Evolutionary conservation across 2,329 filamentous ascomycete species (phyloP).

Genomic region (Pyricularia grisea): DNA sequence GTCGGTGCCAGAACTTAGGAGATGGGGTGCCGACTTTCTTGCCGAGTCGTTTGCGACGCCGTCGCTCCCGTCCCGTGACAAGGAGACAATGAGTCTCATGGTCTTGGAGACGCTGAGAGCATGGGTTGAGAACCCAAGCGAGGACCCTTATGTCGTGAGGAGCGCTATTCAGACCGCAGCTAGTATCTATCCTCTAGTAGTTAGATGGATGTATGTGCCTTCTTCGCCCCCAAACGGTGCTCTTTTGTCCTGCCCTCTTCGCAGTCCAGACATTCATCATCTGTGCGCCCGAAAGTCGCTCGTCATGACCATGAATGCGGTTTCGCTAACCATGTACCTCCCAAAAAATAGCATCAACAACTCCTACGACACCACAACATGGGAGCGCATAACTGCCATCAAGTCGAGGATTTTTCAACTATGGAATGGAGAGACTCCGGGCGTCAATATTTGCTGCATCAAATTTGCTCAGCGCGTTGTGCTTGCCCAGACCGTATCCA

Average conservation of each 20-base stretch:
- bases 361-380: conserved; percentile 68
- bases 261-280: neutral
- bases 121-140: conserved; percentile 60
- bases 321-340: neutral
- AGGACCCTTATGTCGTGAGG: conserved; percentile 74
- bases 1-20: conserved; percentile 68
- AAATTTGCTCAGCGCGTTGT: conserved; percentile 95
- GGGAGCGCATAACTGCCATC: conserved; percentile 81
- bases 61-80: conserved; percentile 65
- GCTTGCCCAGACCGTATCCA: conserved; percentile 79
- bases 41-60: conserved; percentile 94
- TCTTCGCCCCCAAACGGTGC: neutral
- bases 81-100: conserved; percentile 67
- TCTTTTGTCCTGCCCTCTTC: conserved; percentile 16
- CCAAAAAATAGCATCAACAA: conserved; percentile 64
- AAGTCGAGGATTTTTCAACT: conserved; percentile 81
- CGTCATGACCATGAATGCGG: neutral
- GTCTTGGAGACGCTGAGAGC: conserved; percentile 70
- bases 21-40: conserved; percentile 95
- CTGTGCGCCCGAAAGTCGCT: neutral
- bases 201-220: conserved; percentile 83
- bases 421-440: conserved; percentile 71
- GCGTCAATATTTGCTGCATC: conserved; percentile 86
- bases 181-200: conserved; percentile 85
- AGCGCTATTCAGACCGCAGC: conserved; percentile 81